Evolutionary conservation across 371 early-diverging fungal genomes (phyloP), one percentile per base, ranked within the genome.

Genomic region (Saksenaea oblongispora): DNA sequence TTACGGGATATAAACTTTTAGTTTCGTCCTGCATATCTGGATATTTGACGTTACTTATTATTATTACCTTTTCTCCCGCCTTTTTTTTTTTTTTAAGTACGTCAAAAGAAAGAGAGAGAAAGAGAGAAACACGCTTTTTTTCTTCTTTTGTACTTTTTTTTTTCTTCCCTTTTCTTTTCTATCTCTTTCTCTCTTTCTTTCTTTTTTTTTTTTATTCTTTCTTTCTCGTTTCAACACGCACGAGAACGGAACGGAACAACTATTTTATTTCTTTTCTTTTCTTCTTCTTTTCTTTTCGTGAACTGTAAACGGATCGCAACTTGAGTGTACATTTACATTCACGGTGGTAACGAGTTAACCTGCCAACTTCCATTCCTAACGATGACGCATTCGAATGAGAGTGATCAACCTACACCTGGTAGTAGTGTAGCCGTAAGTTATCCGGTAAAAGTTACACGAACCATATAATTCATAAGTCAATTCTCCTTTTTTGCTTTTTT

Each of bases 291-390:
- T 60, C 31, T 41, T 28, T 44, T 57, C 58, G 59, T 64, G 59
- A 54, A 58, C 36, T 15, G 37, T 18, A 58, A 37, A 59, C 34
- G 42, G 9, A 42, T 37, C 34, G 28, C 63, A 66, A 54, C 58
- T 56, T 36, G 57, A 56, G 57, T 56, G 57, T 56, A 56, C 24
- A 34, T 34, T 34, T 10, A 56, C 57, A 56, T 17, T 56, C 34
- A 37, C 57, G 57, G 57, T 56, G 57, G 57, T 56, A 56, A 56
- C 57, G 57, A 56, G 57, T 56, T 56, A 56, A 56, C 57, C 57
- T 56, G 57, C 57, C 57, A 56, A 27, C 27, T 31, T 47, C 51
- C 51, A 41, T n/a, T 17, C 17, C 51, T 10, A 22, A 35, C 51
- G 22, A 54, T 42, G 42, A 13, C 44, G 35, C n/a, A 44, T 42